phyloP scores from a whole-genome alignment of 2,329 filamentous ascomycete genomes.

The Calonectria henricotiae region DNA sequence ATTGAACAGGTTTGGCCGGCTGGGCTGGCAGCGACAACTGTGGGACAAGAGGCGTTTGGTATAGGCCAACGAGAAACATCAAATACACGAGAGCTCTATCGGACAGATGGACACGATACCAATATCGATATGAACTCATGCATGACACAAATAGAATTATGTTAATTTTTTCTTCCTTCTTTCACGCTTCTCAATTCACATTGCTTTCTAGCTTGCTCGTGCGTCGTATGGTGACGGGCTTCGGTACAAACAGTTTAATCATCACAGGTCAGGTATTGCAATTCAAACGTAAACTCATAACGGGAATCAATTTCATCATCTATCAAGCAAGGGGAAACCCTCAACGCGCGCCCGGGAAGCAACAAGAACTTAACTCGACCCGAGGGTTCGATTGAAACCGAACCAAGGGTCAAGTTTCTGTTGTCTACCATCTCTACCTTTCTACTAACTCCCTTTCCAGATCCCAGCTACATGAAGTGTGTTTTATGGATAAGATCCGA shows the following conservation, averaged over 20 bases:
- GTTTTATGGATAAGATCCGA: conserved; percentile 49
- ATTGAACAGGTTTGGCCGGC: conserved; percentile 1
- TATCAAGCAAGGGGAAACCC: conserved; percentile 50
- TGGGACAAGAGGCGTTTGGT: conserved; percentile 22
- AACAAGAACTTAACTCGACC: conserved; percentile 29
- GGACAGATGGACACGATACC: conserved; percentile 30
- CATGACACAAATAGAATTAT: conserved; percentile 44
- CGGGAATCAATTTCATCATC: conserved; percentile 56
- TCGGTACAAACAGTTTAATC: background rate
- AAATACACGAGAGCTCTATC: conserved; percentile 15
- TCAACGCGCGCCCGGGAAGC: conserved; percentile 40
- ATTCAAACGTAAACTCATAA: conserved; percentile 33
- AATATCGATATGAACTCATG: conserved; percentile 47
- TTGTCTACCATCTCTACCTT: conserved; percentile 51
- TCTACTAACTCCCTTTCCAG: conserved; percentile 59
- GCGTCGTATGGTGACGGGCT: background rate
- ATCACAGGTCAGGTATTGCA: too few relatives aligned
- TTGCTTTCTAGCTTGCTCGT: background rate
- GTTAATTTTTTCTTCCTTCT: conserved; percentile 42
- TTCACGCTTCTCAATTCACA: too few relatives aligned
- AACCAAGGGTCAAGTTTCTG: conserved; percentile 39
- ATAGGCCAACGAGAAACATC: conserved; percentile 22
- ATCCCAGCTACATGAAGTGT: conserved; percentile 49
- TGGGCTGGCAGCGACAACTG: conserved; percentile 21
- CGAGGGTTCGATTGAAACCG: conserved; percentile 8